phyloP scores from a whole-genome alignment of 2,329 filamentous ascomycete species.

The Helotiales sp. region DNA sequence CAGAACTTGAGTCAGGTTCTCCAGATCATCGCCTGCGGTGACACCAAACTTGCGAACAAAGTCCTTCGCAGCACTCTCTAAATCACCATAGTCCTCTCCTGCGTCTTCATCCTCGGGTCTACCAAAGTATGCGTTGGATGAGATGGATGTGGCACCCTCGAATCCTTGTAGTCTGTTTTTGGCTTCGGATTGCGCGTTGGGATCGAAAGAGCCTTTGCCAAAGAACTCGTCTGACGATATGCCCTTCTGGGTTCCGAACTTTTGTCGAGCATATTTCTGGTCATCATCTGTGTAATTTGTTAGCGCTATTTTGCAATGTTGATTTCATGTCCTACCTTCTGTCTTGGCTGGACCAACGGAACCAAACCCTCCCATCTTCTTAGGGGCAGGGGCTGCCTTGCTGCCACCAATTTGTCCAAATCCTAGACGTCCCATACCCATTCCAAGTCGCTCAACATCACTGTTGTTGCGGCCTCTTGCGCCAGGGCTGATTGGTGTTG shows the following conservation, averaged over 20 bases:
- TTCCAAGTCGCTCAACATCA: slow-evolving; percentile 87
- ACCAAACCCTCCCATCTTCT: slow-evolving; percentile 80
- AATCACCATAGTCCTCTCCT: slow-evolving; percentile 82
- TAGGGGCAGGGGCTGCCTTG: slow-evolving; percentile 46
- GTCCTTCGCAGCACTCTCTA: slow-evolving; percentile 94
- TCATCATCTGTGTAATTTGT: slow-evolving; percentile 65
- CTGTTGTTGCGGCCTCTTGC: slow-evolving; percentile 67
- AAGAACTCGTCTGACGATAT: slow-evolving; percentile 99
- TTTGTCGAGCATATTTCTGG: slow-evolving; percentile 81
- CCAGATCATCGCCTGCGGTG: slow-evolving; percentile 92
- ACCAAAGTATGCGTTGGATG: slow-evolving; percentile 96
- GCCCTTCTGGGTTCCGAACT: slow-evolving; percentile 91
- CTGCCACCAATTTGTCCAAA: slow-evolving; percentile 42
- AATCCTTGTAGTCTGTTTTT: slow-evolving; percentile 89
- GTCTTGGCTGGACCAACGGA: slow-evolving; percentile 78
- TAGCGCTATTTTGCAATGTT: slow-evolving; percentile 29
- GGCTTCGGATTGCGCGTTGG: slow-evolving; percentile 79
- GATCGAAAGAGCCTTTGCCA: slow-evolving; percentile 85
- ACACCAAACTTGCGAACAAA: slow-evolving; percentile 95
- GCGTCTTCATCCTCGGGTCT: slow-evolving; percentile 81
- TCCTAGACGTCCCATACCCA: slow-evolving; percentile 49
- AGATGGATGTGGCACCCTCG: slow-evolving; percentile 89
- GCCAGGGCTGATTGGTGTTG: slow-evolving; percentile 78
- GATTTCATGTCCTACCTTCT: slow-evolving; percentile 59
- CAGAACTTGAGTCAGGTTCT: slow-evolving; percentile 82